Evolutionary conservation across 805 yeast species (phyloP), one percentile per base, ranked within the genome.

Genomic region (Myxozyma monticola): DNA sequence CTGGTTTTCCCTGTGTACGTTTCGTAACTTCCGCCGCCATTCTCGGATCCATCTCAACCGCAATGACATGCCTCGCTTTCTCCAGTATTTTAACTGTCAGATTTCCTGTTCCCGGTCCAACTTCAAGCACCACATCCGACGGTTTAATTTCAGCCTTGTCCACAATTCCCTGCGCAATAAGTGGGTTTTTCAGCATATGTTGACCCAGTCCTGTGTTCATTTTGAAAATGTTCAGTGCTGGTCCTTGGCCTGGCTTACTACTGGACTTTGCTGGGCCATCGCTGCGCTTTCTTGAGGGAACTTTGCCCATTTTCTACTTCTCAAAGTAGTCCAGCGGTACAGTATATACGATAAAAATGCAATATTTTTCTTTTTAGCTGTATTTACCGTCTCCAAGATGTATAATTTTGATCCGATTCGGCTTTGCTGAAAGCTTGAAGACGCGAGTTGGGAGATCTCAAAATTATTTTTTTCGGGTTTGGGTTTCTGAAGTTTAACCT

Each of bases 31-130:
- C 99, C 0, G 98, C 98, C 2, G 98, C 99, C 99, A 93, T 93
- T 72, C 97, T 77, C n/a, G 99, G 99, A 71, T 93, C 99, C 88
- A 90, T 90, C 72, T 93, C 99, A 46, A 87, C 93, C 0, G 98
- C 99, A 41, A 88, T 79, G n/a, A 91, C 97, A 62, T 88, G 89
- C 49, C 87, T 77, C 0, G 97, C 98, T 68, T 89, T 85, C 62
- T 91, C 97, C 48, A 93, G 70, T 31, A 93, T 93, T 55, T 95
- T 77, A 31, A 91, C 95, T 0, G 99, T 93, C 71, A 93, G 76
- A 64, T 93, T 93, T 73, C 99, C 99, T 0, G 99, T 93, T 80
- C 99, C 99, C 2, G 99, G 99, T 63, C 99, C 99, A 45, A 93
- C 96, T 73, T 93, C 99, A 36, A 93, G 74, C 1, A 93, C 98